These are phyloP conservation scores for Berberis thunbergii DNA, from an alignment of 164 flowering plant species.

Conservation along the genomic window DNA sequence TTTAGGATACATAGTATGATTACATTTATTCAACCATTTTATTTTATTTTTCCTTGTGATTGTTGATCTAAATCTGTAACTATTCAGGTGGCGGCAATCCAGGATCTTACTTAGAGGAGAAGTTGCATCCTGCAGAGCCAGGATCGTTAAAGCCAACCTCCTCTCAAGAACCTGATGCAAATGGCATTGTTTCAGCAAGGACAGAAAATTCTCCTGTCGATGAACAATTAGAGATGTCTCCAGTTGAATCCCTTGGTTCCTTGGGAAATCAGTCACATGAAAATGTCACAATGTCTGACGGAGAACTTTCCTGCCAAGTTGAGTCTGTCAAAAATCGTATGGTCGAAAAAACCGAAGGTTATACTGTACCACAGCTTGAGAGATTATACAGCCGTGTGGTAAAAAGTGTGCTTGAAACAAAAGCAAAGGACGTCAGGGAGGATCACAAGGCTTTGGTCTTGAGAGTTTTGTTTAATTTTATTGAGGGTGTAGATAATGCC, in stretches of 20 bases:
- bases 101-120: conserved; percentile 33
- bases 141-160: conserved; percentile 15
- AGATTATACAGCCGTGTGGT: conserved; percentile 67
- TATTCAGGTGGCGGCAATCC: conserved; percentile 6
- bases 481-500: conserved; percentile 27
- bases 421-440: conserved; percentile 17
- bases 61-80: neutral
- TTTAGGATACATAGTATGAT: neutral
- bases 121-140: conserved; percentile 16
- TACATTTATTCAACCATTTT: neutral
- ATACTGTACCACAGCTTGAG: conserved; percentile 82
- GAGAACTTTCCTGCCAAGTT: conserved; percentile 31
- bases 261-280: conserved; percentile 16
- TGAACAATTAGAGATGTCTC: conserved; percentile 15
- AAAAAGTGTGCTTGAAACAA: conserved; percentile 55
- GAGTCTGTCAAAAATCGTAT: conserved; percentile 51
- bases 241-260: conserved; percentile 14
- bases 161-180: conserved; percentile 31
- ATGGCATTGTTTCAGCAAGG: conserved; percentile 17
- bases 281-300: conserved; percentile 40
- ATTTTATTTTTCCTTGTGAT: neutral
- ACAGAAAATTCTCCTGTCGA: conserved; percentile 20
- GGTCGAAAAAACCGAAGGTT: conserved; percentile 45
- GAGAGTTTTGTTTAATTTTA: conserved; percentile 48
- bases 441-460: conserved; percentile 42